Percentiles rank a stretch among this genome's conserved stretches.
Evolutionary conservation across 805 yeast genomes (phyloP).

Genomic region (Cyberlindnera maritima): DNA sequence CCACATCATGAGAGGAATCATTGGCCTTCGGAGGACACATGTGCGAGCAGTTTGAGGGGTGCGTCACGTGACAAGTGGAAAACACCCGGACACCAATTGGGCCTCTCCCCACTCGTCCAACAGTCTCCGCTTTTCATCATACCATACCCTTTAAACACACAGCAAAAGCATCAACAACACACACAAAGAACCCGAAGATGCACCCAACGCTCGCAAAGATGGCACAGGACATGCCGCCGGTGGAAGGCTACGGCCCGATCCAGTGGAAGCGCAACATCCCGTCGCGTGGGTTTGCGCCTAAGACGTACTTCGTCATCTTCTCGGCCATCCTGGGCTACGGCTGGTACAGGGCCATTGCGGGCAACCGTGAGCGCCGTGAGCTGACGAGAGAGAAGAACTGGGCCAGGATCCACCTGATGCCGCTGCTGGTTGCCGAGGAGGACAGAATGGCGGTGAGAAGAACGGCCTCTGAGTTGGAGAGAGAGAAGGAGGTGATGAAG

Average conservation of each 20-base stretch:
- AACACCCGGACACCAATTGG: background rate
- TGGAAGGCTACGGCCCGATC: constrained; percentile 79
- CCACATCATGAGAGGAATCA: no score
- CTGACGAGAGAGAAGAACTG: constrained; percentile 71
- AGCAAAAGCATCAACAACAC: no score
- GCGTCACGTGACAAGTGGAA: no score
- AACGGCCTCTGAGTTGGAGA: constrained; percentile 56
- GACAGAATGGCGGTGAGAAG: constrained; percentile 79
- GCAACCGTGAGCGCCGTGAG: constrained; percentile 75
- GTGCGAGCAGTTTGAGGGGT: no score
- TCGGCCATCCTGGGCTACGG: constrained; percentile 68
- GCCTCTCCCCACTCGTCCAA: no score
- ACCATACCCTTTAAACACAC: no score
- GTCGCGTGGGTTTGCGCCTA: constrained; percentile 79
- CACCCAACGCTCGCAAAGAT: constrained; percentile 1
- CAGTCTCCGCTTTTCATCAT: no score
- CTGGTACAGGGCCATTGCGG: constrained; percentile 60
- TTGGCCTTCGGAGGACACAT: constrained; percentile 3
- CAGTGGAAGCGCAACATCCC: constrained; percentile 91
- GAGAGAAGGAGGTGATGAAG: constrained; percentile 68
- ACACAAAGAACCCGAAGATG: background rate
- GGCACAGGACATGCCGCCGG: constrained; percentile 81
- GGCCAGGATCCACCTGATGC: constrained; percentile 71
- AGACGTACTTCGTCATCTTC: constrained; percentile 63
- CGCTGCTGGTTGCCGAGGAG: constrained; percentile 75